Base-by-base conservation (phyloP, 352 stramenopile species). In the Pythium rhizo-oryzae region DNA sequence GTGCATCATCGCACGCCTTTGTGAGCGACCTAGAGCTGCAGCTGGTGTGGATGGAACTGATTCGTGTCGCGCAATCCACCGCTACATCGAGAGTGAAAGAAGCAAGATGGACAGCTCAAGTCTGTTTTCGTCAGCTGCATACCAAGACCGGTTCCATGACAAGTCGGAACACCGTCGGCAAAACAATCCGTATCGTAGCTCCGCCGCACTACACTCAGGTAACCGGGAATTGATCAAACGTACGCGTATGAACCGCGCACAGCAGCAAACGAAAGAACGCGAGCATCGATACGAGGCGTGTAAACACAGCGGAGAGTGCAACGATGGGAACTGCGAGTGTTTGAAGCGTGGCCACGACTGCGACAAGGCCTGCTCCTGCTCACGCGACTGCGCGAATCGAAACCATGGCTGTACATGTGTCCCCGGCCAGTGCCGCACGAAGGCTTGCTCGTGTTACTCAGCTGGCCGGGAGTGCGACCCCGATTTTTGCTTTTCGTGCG, bases 401-500 rank as follows among this genome's bases (percentile, higher is more conserved):
- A 83, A 87, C 33, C 81, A 85, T 43, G 86, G 86, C 5, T 94
- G 86, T 65, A 81, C 81, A 25, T 94, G 86, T 54, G 67, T 54
- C 0, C 61, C 75, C 4, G 84, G 81, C 8, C 80, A 76, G 13
- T 94, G 86, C 43, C 77, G 79, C 19, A 88, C 77, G 15, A 80
- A 80, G 30, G 44, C 62, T 18, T 94, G 86, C 63, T 54, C 82
- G 16, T 94, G 86, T 63, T 90, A 70, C 56, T 69, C n/a, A 19
- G 68, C 63, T 46, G 75, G 69, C 8, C 74, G 83, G 8, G 86
- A 94, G 59, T 94, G 86, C 25, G 81, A 93, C 54, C 86, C 86
- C 1, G 84, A 94, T 55, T 85, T 77, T 53, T 94, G 86, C 49
- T 87, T 90, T 43, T 81, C 69, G 1, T 94, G 86, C 58, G 86